Percentiles rank a stretch among this genome's conserved stretches.
Evolutionary conservation across 176 grass and related monocot species (phyloP).

Genomic region (Chloris gayana): DNA sequence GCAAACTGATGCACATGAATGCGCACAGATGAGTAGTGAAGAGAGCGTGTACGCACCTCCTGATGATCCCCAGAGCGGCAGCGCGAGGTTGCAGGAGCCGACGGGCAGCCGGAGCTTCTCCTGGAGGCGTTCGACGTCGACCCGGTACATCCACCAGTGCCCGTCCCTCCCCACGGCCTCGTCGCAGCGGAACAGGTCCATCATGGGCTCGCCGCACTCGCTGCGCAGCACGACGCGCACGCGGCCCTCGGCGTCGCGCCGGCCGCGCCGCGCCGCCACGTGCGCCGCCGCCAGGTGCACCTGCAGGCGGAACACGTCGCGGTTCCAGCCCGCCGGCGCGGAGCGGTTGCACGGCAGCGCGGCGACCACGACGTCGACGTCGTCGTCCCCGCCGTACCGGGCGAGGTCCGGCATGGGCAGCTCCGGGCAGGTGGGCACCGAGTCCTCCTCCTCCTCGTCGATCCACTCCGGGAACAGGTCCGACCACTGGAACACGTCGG

Average conservation of each 20-base stretch:
- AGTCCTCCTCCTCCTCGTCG: slow-evolving; percentile 83
- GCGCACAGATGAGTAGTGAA: no score
- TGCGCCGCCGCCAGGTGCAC: slow-evolving; percentile 71
- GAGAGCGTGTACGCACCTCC: slow-evolving; percentile 42
- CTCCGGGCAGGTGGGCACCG: slow-evolving; percentile 73
- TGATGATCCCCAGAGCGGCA: slow-evolving; percentile 58
- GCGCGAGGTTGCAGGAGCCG: slow-evolving; percentile 66
- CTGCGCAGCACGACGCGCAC: slow-evolving; percentile 68
- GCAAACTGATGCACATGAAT: neutral
- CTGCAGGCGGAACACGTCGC: slow-evolving; percentile 88
- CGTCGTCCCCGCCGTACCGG: slow-evolving; percentile 35
- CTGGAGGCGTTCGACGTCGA: slow-evolving; percentile 52
- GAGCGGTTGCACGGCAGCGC: slow-evolving; percentile 61
- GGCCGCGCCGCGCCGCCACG: slow-evolving; percentile 47
- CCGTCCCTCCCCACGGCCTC: slow-evolving; percentile 61
- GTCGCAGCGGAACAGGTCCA: slow-evolving; percentile 90
- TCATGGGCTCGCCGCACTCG: slow-evolving; percentile 87
- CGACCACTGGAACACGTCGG: slow-evolving; percentile 59
- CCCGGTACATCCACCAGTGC: slow-evolving; percentile 75
- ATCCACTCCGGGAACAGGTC: slow-evolving; percentile 94
- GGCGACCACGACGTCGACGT: slow-evolving; percentile 74
- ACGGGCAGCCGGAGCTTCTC: slow-evolving; percentile 78
- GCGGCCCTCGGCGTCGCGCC: slow-evolving; percentile 28
- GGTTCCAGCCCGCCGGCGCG: slow-evolving; percentile 45
- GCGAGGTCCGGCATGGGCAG: slow-evolving; percentile 79